Evolutionary conservation across 225 moss, liverwort and hornwort genomes (phyloP), one percentile per base, ranked within the genome.

Genomic region (Pseudisothecium myosuroides): DNA sequence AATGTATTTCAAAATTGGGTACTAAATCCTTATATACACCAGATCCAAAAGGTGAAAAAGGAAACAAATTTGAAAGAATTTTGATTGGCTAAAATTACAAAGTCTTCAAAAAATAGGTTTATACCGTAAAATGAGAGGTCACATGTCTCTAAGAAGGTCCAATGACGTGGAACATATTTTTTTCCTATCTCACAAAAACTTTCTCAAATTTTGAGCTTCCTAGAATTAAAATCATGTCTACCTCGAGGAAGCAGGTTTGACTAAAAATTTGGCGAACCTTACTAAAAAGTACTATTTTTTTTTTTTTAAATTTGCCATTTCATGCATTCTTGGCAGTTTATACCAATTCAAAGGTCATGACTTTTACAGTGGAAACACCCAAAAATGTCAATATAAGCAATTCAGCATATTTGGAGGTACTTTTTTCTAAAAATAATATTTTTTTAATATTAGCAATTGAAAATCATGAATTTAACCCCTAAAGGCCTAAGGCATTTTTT

Each of bases 191-290:
- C 0, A 4, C 37, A 22, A n/a, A n/a, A n/a, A 12, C 7, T 4
- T n/a, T 2, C 7, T 68, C 4, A n/a, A 39, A 69, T 23, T 21
- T 68, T 22, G 13, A 68, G 2, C 12, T 0, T 3, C 2, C 6
- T 0, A 2, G 4, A n/a, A 39, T 22, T 23, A 22, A 67, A 37
- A 67, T n/a, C 4, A n/a, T 2, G 7, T n/a, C 2, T 22, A 68
- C 7, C 4, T n/a, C 5, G 12, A 22, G 2, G 4, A 68, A 4
- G 7, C 7, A 6, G 37, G 2, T 37, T 9, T 66, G 19, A 10
- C 0, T 37, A 7, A 39, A n/a, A 69, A 4, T 7, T 39, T n/a
- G 2, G 14, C 0, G 4, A 1, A n/a, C 12, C 4, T n/a, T 7
- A 69, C 11, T 67, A 0, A 37, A 66, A 67, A 20, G 6, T 12